These are phyloP conservation scores for Cryphonectria naterciae DNA, from an alignment of 2,329 filamentous ascomycete species.

Conservation along the genomic window DNA sequence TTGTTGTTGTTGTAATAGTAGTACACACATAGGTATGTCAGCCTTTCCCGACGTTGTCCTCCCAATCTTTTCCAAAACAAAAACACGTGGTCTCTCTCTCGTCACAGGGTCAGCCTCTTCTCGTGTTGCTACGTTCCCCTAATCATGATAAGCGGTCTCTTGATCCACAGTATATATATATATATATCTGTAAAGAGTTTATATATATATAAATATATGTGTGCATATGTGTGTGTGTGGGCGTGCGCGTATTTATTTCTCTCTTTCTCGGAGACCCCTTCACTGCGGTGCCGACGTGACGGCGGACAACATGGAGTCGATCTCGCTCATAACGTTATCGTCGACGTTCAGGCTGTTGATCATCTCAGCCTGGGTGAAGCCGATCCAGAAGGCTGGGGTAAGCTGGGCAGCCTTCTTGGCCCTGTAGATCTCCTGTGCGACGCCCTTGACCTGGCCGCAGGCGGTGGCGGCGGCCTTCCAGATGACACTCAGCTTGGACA, in stretches of 20 bases:
- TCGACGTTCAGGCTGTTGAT: slow-evolving; percentile 59
- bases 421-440: slow-evolving; percentile 76
- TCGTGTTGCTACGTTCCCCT: not conserved
- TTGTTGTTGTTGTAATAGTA: not conserved
- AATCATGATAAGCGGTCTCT: not conserved
- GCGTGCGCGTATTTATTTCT: not conserved
- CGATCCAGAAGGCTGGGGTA: slow-evolving; percentile 58
- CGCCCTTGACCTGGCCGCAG: slow-evolving; percentile 73
- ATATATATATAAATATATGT: not conserved
- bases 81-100: not conserved
- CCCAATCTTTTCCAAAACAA: not conserved
- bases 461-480: slow-evolving; percentile 76
- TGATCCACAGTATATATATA: not conserved
- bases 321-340: slow-evolving; percentile 62
- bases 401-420: slow-evolving; percentile 58
- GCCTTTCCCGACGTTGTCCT: not conserved
- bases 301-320: slow-evolving; percentile 47
- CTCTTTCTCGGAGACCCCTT: too few relatives aligned
- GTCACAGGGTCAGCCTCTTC: not conserved
- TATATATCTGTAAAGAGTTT: too few relatives aligned
- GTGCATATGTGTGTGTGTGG: not conserved
- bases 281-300: slow-evolving; percentile 30
- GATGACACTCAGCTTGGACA: slow-evolving; percentile 69
- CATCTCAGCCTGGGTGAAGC: slow-evolving; percentile 58
- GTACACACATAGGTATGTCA: not conserved